These are phyloP conservation scores for Podila clonocystis DNA, from an alignment of 192 early-diverging fungal species.

Conservation along the genomic window DNA sequence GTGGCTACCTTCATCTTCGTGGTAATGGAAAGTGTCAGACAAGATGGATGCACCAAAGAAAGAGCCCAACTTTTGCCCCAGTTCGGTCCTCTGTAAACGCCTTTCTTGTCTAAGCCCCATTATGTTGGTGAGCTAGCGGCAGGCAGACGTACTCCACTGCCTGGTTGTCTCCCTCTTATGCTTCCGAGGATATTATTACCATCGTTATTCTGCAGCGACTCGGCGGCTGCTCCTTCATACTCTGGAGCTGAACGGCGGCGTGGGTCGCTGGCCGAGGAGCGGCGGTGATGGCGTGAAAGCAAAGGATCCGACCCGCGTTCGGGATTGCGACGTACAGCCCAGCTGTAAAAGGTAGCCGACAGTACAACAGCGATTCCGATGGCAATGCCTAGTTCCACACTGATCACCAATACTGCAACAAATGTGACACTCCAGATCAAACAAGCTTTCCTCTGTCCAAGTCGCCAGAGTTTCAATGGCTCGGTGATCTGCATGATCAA, in stretches of 20 bases:
- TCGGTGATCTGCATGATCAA: slow-evolving; percentile 45
- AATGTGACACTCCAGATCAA: slow-evolving; percentile 38
- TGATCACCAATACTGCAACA: slow-evolving; percentile 23
- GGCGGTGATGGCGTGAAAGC: slow-evolving; percentile 8
- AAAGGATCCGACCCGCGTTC: slow-evolving; percentile 12
- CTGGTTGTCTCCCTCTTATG: background rate
- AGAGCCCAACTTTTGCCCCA: slow-evolving; percentile 30
- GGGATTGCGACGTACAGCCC: background rate
- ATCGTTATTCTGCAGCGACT: slow-evolving; percentile 16
- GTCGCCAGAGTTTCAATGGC: slow-evolving; percentile 38
- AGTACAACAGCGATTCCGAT: slow-evolving; percentile 36
- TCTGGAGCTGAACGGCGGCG: background rate
- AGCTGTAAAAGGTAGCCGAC: slow-evolving; percentile 13
- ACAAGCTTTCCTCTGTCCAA: slow-evolving; percentile 34
- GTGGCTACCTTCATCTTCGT: slow-evolving; percentile 23
- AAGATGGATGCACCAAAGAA: slow-evolving; percentile 31
- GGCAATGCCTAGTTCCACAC: slow-evolving; percentile 33
- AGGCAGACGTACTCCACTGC: slow-evolving; percentile 8
- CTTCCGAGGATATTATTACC: background rate
- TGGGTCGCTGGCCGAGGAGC: background rate
- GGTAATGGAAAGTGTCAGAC: slow-evolving; percentile 24
- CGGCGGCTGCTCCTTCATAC: slow-evolving; percentile 3
- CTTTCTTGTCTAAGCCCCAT: slow-evolving; percentile 21
- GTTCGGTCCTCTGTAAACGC: slow-evolving; percentile 25
- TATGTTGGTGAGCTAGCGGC: slow-evolving; percentile 11